phyloP scores from a whole-genome alignment of 2,329 filamentous ascomycete species.

The Cyanodermella asteris region DNA sequence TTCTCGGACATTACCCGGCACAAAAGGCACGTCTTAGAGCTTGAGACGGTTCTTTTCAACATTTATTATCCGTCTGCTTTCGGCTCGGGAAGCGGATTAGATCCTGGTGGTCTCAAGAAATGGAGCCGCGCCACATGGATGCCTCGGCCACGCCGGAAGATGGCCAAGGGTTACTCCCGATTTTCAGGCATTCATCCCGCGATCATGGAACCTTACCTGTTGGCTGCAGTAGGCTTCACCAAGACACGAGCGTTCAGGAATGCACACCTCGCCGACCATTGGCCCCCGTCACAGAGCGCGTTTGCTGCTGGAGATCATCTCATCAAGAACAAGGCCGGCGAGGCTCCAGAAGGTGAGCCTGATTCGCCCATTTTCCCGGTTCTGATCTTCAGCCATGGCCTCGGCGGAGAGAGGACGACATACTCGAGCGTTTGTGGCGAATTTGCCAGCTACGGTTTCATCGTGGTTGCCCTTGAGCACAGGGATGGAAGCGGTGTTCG shows the following conservation, averaged over 20 bases:
- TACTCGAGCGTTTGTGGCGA: slow-evolving; percentile 43
- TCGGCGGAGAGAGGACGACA: slow-evolving; percentile 40
- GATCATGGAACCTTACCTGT: slow-evolving; percentile 30
- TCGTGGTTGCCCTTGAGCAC: slow-evolving; percentile 44
- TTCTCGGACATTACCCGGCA: slow-evolving; percentile 30
- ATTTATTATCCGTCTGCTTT: slow-evolving; percentile 42
- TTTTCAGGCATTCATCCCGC: slow-evolving; percentile 32
- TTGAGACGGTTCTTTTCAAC: slow-evolving; percentile 40
- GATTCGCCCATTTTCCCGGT: slow-evolving; percentile 33
- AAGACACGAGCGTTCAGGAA: slow-evolving; percentile 44
- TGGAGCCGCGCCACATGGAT: slow-evolving; percentile 39
- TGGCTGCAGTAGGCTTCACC: slow-evolving; percentile 37
- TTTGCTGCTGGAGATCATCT: slow-evolving; percentile 12
- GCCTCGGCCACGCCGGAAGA: slow-evolving; percentile 31
- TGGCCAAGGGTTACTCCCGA: slow-evolving; percentile 39
- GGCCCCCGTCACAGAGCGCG: slow-evolving; percentile 23
- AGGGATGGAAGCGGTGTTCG: slow-evolving; percentile 41
- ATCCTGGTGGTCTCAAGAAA: slow-evolving; percentile 19
- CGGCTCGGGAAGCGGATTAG: slow-evolving; percentile 16
- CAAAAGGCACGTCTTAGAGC: slow-evolving; percentile 24
- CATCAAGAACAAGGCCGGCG: slow-evolving; percentile 20
- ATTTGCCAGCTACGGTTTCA: slow-evolving; percentile 42
- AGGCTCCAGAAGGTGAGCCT: slow-evolving; percentile 16
- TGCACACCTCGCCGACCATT: slow-evolving; percentile 32
- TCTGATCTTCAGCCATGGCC: slow-evolving; percentile 43